Evolutionary conservation across 139 green algal species (phyloP).

Genomic region (Nannochloris sp.): DNA sequence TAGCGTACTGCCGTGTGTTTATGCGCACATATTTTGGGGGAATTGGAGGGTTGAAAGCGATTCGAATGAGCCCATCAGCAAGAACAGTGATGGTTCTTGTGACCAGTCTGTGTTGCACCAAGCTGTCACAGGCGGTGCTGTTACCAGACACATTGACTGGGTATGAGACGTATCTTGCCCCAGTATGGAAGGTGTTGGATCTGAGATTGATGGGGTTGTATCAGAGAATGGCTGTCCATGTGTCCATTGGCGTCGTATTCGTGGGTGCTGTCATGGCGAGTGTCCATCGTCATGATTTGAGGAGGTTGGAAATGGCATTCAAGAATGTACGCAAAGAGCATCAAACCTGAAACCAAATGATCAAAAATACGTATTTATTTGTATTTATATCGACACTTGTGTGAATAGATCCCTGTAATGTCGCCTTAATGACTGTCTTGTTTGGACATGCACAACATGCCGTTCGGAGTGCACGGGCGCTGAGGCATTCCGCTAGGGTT

Average conservation of each 20-base stretch:
- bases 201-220: neutral
- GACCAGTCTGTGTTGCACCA: neutral
- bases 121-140: conserved; percentile 2
- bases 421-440: too few relatives aligned
- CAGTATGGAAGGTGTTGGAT: neutral
- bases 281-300: too few relatives aligned
- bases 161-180: neutral
- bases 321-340: too few relatives aligned
- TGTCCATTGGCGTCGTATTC: conserved; percentile 27
- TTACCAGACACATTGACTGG: conserved; percentile 2
- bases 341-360: too few relatives aligned
- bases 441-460: too few relatives aligned
- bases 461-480: too few relatives aligned
- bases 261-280: conserved; percentile 18
- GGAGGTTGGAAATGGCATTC: too few relatives aligned
- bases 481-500: too few relatives aligned
- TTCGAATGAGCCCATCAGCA: neutral
- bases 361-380: too few relatives aligned
- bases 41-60: neutral
- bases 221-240: conserved; percentile 17
- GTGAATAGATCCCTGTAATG: too few relatives aligned
- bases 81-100: neutral
- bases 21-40: conserved; percentile 10
- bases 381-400: too few relatives aligned
- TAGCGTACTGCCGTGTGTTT: conserved; percentile 56